Conservation (phyloP, 1,284 basidiomycete species). For the Boletus semigastroideus region DNA sequence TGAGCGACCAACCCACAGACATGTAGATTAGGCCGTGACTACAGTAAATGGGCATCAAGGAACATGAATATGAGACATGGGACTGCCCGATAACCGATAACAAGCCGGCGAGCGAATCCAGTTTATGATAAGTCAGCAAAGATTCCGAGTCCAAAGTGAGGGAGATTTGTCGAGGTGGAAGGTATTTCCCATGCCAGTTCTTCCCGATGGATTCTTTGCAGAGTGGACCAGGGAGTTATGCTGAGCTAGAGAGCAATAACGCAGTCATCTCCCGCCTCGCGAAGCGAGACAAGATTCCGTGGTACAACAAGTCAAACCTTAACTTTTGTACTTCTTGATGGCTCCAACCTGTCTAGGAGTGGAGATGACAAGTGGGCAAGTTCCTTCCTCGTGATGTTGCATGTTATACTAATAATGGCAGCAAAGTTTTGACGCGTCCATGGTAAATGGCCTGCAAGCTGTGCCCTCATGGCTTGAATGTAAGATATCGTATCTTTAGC, state of each 20-base stretch:
- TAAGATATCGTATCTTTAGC: background rate
- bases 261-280: slow-evolving; percentile 44
- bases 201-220: too few relatives aligned
- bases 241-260: slow-evolving; percentile 23
- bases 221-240: background rate
- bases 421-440: background rate
- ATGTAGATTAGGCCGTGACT: too few relatives aligned
- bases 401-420: background rate
- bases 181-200: too few relatives aligned
- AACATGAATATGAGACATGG: too few relatives aligned
- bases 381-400: slow-evolving; percentile 24
- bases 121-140: too few relatives aligned
- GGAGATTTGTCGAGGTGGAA: too few relatives aligned
- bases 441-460: slow-evolving; percentile 20
- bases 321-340: slow-evolving; percentile 41
- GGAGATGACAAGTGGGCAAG: slow-evolving; percentile 60
- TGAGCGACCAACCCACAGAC: too few relatives aligned
- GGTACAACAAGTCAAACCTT: slow-evolving; percentile 48
- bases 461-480: slow-evolving; percentile 23
- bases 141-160: too few relatives aligned
- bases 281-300: slow-evolving; percentile 47
- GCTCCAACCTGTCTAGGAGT: slow-evolving; percentile 58
- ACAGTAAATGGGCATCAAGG: too few relatives aligned
- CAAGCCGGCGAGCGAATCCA: too few relatives aligned
- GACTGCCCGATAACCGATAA: too few relatives aligned